Percentiles rank a stretch among this genome's conserved stretches.
Conservation (phyloP, 2,329 filamentous ascomycete species). For the Pseudogymnoascus pannorum region DNA sequence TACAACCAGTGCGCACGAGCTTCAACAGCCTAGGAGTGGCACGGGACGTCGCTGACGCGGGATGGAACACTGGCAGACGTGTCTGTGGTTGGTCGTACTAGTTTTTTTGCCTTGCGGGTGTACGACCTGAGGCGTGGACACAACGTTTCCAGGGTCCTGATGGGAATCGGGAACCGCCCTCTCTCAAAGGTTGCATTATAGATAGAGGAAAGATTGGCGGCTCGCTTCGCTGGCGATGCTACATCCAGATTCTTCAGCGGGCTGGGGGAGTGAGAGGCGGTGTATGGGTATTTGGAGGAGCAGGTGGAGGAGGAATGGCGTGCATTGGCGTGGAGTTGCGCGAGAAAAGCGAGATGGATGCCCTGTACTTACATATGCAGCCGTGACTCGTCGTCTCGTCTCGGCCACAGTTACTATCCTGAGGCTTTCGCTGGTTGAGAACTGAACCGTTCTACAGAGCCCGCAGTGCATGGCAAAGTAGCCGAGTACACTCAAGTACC, state of each 20-base stretch:
- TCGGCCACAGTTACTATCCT: background rate
- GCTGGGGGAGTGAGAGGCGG: background rate
- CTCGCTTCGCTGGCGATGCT: background rate
- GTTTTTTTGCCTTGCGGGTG: background rate
- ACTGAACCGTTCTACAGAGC: background rate
- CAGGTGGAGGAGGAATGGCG: background rate
- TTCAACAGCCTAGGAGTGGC: background rate
- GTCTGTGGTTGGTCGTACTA: background rate
- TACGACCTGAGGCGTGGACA: background rate
- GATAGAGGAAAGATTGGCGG: background rate
- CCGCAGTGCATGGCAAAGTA: background rate
- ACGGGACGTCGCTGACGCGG: constrained; percentile 1
- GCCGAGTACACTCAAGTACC: background rate
- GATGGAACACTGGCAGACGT: background rate
- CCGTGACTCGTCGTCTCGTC: background rate
- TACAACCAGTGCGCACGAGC: background rate
- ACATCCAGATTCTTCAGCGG: background rate
- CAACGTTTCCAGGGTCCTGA: background rate
- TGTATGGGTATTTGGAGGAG: constrained; percentile 6
- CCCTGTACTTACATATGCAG: background rate
- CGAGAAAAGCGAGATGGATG: background rate
- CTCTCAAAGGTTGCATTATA: background rate
- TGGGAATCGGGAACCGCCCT: background rate
- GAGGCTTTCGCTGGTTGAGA: background rate
- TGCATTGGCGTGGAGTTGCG: background rate